phyloP scores from a whole-genome alignment of 768 basidiomycete species.

The Leccinum arenicola region DNA sequence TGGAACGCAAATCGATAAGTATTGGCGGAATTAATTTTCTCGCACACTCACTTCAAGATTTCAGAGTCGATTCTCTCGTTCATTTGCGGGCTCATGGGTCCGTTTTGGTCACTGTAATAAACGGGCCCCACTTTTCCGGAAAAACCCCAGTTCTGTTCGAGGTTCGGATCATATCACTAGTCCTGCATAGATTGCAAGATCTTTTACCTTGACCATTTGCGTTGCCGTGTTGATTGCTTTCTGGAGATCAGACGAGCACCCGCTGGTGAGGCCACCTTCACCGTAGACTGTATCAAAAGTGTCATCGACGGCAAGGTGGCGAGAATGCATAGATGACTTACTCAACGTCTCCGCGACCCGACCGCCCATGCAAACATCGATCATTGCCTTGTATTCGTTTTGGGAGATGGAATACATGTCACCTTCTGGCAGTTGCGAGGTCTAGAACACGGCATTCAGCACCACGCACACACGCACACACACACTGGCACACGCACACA shows the following conservation, averaged over 20 bases:
- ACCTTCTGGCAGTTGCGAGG: conserved; percentile 72
- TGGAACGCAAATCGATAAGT: conserved; percentile 17
- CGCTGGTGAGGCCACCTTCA: conserved; percentile 83
- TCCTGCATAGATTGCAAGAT: background rate
- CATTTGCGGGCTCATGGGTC: conserved; percentile 68
- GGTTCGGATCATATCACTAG: background rate
- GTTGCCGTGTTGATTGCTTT: conserved; percentile 78
- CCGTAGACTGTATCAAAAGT: conserved; percentile 65
- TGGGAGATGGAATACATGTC: conserved; percentile 71
- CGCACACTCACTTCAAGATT: conserved; percentile 62
- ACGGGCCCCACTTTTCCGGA: conserved; percentile 81
- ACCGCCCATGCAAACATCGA: conserved; percentile 93
- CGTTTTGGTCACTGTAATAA: conserved; percentile 70
- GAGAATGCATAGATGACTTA: conserved; percentile 31
- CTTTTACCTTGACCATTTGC: conserved; percentile 83
- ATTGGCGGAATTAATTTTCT: background rate
- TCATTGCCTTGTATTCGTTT: conserved; percentile 74
- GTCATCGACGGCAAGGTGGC: conserved; percentile 10
- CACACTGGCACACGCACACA: background rate
- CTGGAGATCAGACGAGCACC: conserved; percentile 85
- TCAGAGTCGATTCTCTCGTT: conserved; percentile 87
- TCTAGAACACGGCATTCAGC: conserved; percentile 37
- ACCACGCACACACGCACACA: background rate
- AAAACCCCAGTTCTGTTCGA: conserved; percentile 67
- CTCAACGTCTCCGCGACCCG: conserved; percentile 92